Evolutionary conservation across 192 early-diverging fungal genomes (phyloP).

Genomic region (Coemansia sp.): DNA sequence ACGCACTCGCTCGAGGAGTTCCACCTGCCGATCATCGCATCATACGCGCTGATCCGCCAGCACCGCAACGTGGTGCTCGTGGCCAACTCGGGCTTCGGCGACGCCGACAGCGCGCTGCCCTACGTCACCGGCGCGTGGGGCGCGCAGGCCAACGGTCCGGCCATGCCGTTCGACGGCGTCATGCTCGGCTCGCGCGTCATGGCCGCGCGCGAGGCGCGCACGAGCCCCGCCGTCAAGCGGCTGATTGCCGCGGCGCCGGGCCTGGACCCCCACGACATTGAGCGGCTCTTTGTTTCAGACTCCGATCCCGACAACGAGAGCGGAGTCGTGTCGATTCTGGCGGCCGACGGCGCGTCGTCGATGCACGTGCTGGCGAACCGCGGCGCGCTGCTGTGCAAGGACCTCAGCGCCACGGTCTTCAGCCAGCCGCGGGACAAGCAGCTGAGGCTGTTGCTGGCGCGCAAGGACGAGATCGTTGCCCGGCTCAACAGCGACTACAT

Average conservation of each 20-base stretch:
- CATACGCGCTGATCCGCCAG: slow-evolving; percentile 79
- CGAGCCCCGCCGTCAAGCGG: slow-evolving; percentile 71
- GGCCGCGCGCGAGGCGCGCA: slow-evolving; percentile 76
- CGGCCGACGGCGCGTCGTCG: slow-evolving; percentile 73
- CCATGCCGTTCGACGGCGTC: slow-evolving; percentile 93
- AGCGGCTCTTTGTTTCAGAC: slow-evolving; percentile 78
- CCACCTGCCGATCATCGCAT: slow-evolving; percentile 79
- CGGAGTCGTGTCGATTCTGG: slow-evolving; percentile 85
- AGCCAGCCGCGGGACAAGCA: slow-evolving; percentile 81
- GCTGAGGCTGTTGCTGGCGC: slow-evolving; percentile 60
- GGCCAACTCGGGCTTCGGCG: slow-evolving; percentile 87
- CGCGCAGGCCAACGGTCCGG: slow-evolving; percentile 63
- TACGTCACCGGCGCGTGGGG: slow-evolving; percentile 90
- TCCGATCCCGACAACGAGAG: slow-evolving; percentile 66
- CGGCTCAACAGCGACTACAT: slow-evolving; percentile 85
- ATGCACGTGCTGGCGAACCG: slow-evolving; percentile 93
- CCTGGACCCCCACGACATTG: slow-evolving; percentile 65
- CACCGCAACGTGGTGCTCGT: slow-evolving; percentile 82
- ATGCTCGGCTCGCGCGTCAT: slow-evolving; percentile 88
- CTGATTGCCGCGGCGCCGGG: slow-evolving; percentile 80
- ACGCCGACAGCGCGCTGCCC: slow-evolving; percentile 73
- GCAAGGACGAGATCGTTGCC: slow-evolving; percentile 81
- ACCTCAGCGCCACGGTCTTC: slow-evolving; percentile 83
- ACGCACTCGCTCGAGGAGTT: slow-evolving; percentile 93
- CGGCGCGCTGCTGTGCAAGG: slow-evolving; percentile 82